A percentile compares a stretch with the other conserved stretches of the same genome.
Evolutionary conservation across 2,329 filamentous ascomycete genomes (phyloP).

Genomic region (Colletotrichum sp.): DNA sequence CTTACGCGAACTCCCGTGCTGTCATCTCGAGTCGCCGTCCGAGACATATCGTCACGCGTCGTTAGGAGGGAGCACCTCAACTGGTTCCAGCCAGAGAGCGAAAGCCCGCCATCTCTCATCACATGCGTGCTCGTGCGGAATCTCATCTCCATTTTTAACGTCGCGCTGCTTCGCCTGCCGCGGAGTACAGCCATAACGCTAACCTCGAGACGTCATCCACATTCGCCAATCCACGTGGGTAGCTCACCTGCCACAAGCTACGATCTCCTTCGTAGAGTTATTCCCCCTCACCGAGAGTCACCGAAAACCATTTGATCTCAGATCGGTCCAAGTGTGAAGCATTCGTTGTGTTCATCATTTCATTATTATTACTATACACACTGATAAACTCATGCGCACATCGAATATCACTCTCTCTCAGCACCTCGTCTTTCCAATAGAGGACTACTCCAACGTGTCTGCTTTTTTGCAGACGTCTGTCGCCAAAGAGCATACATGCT

Average conservation of each 20-base stretch:
- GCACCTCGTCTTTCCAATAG: conserved; percentile 3
- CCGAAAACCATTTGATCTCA: background rate
- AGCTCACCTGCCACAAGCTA: background rate
- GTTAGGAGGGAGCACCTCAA: background rate
- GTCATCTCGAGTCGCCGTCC: background rate
- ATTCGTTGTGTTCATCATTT: conserved; percentile 10
- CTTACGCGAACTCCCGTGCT: background rate
- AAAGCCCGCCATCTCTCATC: background rate
- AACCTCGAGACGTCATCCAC: background rate
- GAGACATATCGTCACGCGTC: conserved; percentile 14
- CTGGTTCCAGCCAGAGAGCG: background rate
- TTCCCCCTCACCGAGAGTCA: background rate
- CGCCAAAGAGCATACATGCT: background rate
- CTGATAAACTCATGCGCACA: conserved; percentile 2
- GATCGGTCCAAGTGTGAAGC: background rate
- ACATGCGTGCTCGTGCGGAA: background rate
- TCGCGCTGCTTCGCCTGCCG: background rate
- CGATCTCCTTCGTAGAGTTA: background rate
- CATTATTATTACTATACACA: conserved; percentile 23
- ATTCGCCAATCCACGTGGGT: background rate
- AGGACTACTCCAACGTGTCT: conserved; percentile 1
- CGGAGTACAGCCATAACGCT: background rate
- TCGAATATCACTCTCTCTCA: background rate
- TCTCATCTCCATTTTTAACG: background rate
- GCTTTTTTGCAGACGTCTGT: background rate